Conservation (phyloP, 805 yeast genomes). For the Candida sithepensis region DNA sequence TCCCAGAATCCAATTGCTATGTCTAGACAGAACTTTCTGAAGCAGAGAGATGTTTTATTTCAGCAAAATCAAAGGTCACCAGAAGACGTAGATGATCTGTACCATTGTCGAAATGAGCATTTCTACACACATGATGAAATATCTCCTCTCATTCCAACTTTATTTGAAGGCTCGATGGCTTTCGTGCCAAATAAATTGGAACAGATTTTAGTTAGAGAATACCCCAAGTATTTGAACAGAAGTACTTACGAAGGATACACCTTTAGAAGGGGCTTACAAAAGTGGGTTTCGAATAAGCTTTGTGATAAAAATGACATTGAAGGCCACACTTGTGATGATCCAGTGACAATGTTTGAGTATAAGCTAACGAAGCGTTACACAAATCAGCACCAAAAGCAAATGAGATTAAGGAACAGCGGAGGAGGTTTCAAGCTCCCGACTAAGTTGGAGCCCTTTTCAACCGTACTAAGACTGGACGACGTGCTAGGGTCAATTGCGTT, state of each 20-base stretch:
- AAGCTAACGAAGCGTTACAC: conserved; percentile 28
- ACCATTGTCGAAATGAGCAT: conserved; percentile 56
- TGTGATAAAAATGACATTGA: conserved; percentile 21
- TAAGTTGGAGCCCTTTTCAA: neutral
- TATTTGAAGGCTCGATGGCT: conserved; percentile 55
- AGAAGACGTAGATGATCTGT: conserved; percentile 13
- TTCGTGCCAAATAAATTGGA: conserved; percentile 41
- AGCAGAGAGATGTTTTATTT: conserved; percentile 16
- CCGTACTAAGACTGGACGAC: conserved; percentile 6
- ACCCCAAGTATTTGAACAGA: conserved; percentile 24
- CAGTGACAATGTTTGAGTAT: conserved; percentile 26
- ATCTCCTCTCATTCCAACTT: conserved; percentile 48
- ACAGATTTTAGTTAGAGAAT: conserved; percentile 36
- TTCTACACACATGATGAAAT: conserved; percentile 46
- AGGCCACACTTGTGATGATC: conserved; percentile 29
- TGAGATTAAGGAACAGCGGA: conserved; percentile 16
- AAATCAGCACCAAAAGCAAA: conserved; percentile 26
- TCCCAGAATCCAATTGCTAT: conserved; percentile 9
- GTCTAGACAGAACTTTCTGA: conserved; percentile 5
- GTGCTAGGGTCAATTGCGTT: conserved; percentile 3
- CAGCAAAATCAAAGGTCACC: conserved; percentile 11
- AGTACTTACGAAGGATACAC: conserved; percentile 18
- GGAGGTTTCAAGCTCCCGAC: conserved; percentile 1
- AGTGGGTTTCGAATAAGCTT: conserved; percentile 23
- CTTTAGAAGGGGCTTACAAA: conserved; percentile 17